Base-by-base conservation (phyloP, 345 rosid species). In the Sapria himalayana region DNA sequence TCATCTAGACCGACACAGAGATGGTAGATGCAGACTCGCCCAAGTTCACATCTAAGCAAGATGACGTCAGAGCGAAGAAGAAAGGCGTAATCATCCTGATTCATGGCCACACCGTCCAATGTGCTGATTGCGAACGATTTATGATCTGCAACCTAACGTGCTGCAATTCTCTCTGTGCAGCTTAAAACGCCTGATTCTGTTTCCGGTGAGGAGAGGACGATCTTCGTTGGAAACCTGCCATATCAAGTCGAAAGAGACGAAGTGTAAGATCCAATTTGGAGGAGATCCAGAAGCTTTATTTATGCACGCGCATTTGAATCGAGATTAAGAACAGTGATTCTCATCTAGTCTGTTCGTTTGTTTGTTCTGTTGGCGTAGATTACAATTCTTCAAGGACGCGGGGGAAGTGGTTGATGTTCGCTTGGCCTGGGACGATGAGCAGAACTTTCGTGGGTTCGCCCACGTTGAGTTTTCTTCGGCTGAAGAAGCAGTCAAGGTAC, bases 381-480 rank as follows among this genome's bases (percentile, higher is more conserved):
- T 32, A 48, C 38, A 62, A 33, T 82, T 89, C 75, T 89, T 82
- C 50, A 59, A 73, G 50, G 75, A 34, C 37, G 73, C 18, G 38
- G 95, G 79, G 18, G 84, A 82, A 60, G 23, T 79, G 16, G 71
- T 64, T 47, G 93, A 79, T 62, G 70, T 82, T 4, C 81, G 93
- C 46, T 57, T 89, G 11, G 51, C 79, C 14, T n/a, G 56, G 5
- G 61, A 46, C 21, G 40, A 36, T 1, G 85, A 79, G 0, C 78
- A 70, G 27, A 60, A 61, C 3, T 69, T 71, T 23, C 79, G 49
- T 64, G 95, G 98, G 0, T 82, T 39, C 51, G 91, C 86, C 12
- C 92, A 82, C 49, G 91, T 82, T 55, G 93, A 82, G 54, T 89
- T 89, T 59, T 58, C 76, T 15, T 43, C 86, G 0, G 49, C 43